Evolutionary conservation across 2,329 filamentous ascomycete species (phyloP).

Genomic region (Cytospora mali): DNA sequence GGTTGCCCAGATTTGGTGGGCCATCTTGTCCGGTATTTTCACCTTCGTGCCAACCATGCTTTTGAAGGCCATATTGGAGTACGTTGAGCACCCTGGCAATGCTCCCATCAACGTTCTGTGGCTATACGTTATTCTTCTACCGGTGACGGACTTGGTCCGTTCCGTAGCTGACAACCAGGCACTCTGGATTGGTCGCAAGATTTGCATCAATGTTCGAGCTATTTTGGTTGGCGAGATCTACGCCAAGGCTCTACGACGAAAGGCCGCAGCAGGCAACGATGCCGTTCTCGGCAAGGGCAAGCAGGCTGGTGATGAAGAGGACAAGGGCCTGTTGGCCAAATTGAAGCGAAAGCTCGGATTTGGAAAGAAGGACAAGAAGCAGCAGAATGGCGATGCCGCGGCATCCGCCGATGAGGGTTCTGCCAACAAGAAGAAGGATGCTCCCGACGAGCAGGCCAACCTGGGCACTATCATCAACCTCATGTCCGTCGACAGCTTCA

Average conservation of each 20-base stretch:
- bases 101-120: conserved; percentile 87
- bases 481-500: conserved; percentile 99
- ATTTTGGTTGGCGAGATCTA: conserved; percentile 98
- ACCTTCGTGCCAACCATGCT: conserved; percentile 91
- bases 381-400: conserved; percentile 41
- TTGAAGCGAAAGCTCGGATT: conserved; percentile 62
- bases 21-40: conserved; percentile 76
- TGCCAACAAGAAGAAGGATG: conserved; percentile 38
- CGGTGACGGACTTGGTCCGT: conserved; percentile 78
- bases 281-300: conserved; percentile 65
- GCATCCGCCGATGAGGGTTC: neutral
- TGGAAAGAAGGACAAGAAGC: conserved; percentile 58
- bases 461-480: conserved; percentile 98
- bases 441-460: conserved; percentile 75
- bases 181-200: conserved; percentile 90
- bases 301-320: conserved; percentile 41
- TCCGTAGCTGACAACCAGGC: conserved; percentile 84
- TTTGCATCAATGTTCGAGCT: conserved; percentile 89
- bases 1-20: conserved; percentile 77
- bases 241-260: conserved; percentile 88
- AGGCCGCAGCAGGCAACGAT: conserved; percentile 79
- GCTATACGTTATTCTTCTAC: conserved; percentile 91
- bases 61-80: conserved; percentile 87
- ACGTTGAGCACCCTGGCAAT: conserved; percentile 79
- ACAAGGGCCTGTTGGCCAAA: conserved; percentile 49